Percentiles rank a stretch among this genome's conserved stretches.
Evolutionary conservation across 148 eudicot species (phyloP).

Genomic region (Dianthus caryophyllus): DNA sequence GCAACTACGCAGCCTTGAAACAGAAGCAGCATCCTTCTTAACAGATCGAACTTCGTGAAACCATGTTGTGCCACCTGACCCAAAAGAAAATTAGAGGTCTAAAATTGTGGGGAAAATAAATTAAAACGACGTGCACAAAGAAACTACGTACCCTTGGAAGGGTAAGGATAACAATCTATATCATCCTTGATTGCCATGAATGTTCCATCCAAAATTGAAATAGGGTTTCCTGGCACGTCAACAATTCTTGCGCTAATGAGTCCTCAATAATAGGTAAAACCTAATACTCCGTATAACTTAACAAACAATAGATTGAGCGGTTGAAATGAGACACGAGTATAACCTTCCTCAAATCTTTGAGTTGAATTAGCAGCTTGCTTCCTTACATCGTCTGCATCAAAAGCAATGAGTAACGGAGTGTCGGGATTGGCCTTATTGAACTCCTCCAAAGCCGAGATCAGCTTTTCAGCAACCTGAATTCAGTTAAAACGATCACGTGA

Average conservation of each 20-base stretch:
- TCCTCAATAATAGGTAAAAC: neutral
- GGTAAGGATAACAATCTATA: conserved; percentile 88
- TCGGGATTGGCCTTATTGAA: conserved; percentile 64
- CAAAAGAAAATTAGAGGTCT: conserved; percentile 13
- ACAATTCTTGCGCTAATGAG: neutral
- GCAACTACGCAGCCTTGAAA: conserved; percentile 82
- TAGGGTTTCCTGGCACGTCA: conserved; percentile 58
- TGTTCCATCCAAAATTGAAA: conserved; percentile 85
- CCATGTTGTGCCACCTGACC: conserved; percentile 85
- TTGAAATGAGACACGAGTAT: conserved; percentile 12
- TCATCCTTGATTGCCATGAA: conserved; percentile 97
- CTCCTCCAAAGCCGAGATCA: conserved; percentile 78
- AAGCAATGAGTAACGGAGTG: conserved; percentile 69
- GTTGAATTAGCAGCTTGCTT: conserved; percentile 96
- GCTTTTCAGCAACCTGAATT: conserved; percentile 74
- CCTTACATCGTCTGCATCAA: conserved; percentile 66
- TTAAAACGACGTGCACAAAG: neutral
- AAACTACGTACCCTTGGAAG: conserved; percentile 55
- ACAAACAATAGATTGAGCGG: neutral
- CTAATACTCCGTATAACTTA: neutral
- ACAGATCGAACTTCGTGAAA: conserved; percentile 72
- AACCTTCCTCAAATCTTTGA: conserved; percentile 87
- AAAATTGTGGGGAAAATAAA: conserved; percentile 2
- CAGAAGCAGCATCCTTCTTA: conserved; percentile 72
- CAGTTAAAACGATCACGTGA: neutral